A percentile compares a stretch with the other conserved stretches of the same genome.
Conservation (phyloP, 345 rosid genomes). For the Eucalyptus pauciflora region DNA sequence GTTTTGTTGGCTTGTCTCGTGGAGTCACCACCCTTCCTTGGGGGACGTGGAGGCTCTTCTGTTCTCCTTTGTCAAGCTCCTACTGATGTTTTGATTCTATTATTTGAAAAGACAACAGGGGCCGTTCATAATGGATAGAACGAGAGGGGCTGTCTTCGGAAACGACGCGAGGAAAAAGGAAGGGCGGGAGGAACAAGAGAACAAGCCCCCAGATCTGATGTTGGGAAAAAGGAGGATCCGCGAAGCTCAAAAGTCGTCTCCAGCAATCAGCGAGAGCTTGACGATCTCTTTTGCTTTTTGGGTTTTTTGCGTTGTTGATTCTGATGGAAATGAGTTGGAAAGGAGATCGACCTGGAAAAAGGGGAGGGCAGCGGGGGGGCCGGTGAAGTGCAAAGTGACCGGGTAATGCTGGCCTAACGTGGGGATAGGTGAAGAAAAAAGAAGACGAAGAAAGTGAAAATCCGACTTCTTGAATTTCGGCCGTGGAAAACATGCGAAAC, state of each 20-base stretch:
- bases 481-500: background rate
- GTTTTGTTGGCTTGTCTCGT: background rate
- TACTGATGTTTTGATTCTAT: background rate
- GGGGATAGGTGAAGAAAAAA: background rate
- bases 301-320: background rate
- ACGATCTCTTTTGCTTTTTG: background rate
- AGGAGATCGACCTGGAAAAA: background rate
- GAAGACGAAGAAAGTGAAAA: background rate
- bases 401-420: background rate
- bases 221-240: background rate
- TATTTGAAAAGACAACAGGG: background rate
- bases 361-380: background rate
- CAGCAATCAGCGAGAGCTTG: background rate
- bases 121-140: background rate
- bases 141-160: background rate
- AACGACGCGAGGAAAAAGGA: background rate
- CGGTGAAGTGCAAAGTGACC: background rate
- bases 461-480: background rate
- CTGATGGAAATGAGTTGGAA: background rate
- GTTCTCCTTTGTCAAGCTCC: background rate
- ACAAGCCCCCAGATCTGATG: background rate
- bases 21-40: background rate
- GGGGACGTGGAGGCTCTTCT: background rate
- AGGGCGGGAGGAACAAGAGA: background rate
- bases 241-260: background rate